These are phyloP conservation scores for Aspergillus sclerotioniger DNA, from an alignment of 495 filamentous ascomycete species.

Conservation along the genomic window DNA sequence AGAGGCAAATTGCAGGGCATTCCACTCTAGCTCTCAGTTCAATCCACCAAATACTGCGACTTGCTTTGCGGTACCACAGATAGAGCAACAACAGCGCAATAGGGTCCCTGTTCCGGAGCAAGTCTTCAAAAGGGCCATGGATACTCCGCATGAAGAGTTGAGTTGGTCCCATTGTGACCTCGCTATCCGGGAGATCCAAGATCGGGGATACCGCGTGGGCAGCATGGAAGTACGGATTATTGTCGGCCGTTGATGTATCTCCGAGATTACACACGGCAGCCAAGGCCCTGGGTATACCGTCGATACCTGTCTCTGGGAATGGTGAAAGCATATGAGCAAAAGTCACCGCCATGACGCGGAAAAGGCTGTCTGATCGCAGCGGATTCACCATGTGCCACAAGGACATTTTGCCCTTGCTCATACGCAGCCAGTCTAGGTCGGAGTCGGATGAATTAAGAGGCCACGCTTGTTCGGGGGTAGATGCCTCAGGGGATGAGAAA, in stretches of 20 bases:
- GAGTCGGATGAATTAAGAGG: slow-evolving; percentile 36
- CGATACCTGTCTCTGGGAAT: slow-evolving; percentile 29
- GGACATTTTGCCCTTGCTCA: slow-evolving; percentile 44
- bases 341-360: slow-evolving; percentile 32
- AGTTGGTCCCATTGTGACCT: slow-evolving; percentile 25
- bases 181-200: slow-evolving; percentile 23
- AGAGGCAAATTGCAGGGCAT: slow-evolving; percentile 42
- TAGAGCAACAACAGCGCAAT: slow-evolving; percentile 44
- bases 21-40: slow-evolving; percentile 40
- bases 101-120: slow-evolving; percentile 39
- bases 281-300: slow-evolving; percentile 33
- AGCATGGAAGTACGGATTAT: slow-evolving; percentile 40
- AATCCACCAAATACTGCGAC: slow-evolving; percentile 45
- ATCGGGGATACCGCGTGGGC: slow-evolving; percentile 35
- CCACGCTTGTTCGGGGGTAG: slow-evolving; percentile 42
- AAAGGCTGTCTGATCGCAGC: slow-evolving; percentile 41
- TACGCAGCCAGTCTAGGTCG: slow-evolving; percentile 42
- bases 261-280: slow-evolving; percentile 31
- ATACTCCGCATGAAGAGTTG: slow-evolving; percentile 29
- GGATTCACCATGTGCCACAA: slow-evolving; percentile 41
- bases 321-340: slow-evolving; percentile 31
- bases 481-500: slow-evolving; percentile 39
- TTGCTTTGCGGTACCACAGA: slow-evolving; percentile 44
- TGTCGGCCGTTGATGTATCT: slow-evolving; percentile 32
- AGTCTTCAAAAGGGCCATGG: slow-evolving; percentile 26